Conservation (phyloP, 352 stramenopile species). For the Globisporangium spinosum region DNA sequence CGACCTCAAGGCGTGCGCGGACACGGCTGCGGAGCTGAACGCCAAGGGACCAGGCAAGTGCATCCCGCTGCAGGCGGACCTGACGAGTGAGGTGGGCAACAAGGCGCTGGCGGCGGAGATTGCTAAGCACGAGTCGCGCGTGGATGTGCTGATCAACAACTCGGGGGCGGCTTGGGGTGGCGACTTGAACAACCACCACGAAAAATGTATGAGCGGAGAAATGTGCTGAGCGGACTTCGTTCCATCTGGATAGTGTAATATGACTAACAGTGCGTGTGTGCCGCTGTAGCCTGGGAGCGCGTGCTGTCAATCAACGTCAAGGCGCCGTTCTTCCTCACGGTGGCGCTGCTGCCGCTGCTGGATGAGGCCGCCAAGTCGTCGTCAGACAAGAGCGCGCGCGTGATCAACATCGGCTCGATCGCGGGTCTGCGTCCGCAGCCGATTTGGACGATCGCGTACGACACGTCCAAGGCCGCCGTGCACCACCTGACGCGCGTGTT, state of each 20-base stretch:
- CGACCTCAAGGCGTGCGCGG: conserved; percentile 72
- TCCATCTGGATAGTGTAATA: neutral
- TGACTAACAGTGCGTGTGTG: neutral
- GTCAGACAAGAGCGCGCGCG: conserved; percentile 33
- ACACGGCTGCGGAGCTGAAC: conserved; percentile 64
- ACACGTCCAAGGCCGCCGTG: conserved; percentile 92
- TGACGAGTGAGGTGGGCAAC: neutral
- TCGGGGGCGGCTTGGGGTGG: conserved; percentile 63
- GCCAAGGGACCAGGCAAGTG: conserved; percentile 54
- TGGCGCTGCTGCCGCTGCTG: conserved; percentile 88
- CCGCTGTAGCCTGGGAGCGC: conserved; percentile 82
- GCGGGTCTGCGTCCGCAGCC: conserved; percentile 81
- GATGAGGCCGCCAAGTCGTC: conserved; percentile 50
- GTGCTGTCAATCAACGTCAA: conserved; percentile 94
- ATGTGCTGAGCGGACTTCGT: neutral
- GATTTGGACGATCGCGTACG: conserved; percentile 92
- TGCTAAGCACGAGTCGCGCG: conserved; percentile 55
- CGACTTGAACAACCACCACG: neutral
- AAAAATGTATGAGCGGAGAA: neutral
- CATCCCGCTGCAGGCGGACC: conserved; percentile 33
- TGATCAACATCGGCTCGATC: conserved; percentile 80
- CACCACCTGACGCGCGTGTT: conserved; percentile 93
- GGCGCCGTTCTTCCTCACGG: conserved; percentile 91
- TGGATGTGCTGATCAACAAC: conserved; percentile 96
- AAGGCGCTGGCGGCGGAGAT: conserved; percentile 52